Conservation (phyloP, 2,329 filamentous ascomycete species). For the Bipolaris cookei region DNA sequence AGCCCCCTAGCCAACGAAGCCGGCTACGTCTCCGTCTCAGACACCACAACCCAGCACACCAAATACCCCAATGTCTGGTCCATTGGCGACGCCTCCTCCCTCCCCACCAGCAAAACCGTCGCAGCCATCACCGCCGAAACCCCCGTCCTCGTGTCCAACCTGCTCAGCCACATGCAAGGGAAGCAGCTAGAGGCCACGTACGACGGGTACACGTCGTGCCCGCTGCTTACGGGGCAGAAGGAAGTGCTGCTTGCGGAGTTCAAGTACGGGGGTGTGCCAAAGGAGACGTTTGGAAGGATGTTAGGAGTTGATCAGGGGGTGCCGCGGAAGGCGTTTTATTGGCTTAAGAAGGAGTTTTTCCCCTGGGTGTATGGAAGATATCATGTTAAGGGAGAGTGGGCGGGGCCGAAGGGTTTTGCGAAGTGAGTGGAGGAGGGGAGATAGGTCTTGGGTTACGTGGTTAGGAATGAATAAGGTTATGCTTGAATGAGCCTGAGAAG, state of each 20-base stretch:
- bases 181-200: constrained; percentile 37
- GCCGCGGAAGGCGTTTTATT: constrained; percentile 64
- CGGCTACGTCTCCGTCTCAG: constrained; percentile 49
- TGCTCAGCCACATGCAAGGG: constrained; percentile 38
- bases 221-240: constrained; percentile 57
- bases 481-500: background rate
- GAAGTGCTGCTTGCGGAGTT: constrained; percentile 71
- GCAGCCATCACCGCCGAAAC: constrained; percentile 49
- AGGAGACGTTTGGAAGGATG: constrained; percentile 64
- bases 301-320: constrained; percentile 64
- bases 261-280: constrained; percentile 67
- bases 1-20: constrained; percentile 45
- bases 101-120: constrained; percentile 50
- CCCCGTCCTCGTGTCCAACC: constrained; percentile 46
- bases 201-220: constrained; percentile 52
- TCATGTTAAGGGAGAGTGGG: constrained; percentile 69
- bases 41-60: constrained; percentile 46
- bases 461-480: too few species aligned
- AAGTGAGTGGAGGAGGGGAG: constrained; percentile 9
- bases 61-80: constrained; percentile 51
- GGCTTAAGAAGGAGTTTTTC: constrained; percentile 71
- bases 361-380: constrained; percentile 68
- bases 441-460: background rate
- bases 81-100: constrained; percentile 46
- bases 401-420: constrained; percentile 62